Conservation (phyloP, 202 grass and related monocot genomes). For the Digitaria exilis region DNA sequence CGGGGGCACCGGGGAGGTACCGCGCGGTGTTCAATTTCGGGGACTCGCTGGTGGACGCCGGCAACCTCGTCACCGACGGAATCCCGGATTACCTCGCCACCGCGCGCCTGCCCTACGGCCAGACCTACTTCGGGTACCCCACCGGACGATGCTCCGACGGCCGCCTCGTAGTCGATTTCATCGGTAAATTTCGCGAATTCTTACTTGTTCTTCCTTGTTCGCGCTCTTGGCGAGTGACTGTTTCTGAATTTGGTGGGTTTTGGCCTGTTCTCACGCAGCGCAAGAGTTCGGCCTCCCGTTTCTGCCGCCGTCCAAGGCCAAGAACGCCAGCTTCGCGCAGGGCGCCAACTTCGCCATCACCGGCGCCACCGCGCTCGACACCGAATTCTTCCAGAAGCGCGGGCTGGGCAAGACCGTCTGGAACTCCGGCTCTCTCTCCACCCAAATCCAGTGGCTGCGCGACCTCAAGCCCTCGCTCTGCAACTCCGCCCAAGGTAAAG, state of each 20-base stretch:
- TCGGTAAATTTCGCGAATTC: slow-evolving; percentile 46
- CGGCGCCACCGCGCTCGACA: slow-evolving; percentile 80
- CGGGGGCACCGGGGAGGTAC: neutral
- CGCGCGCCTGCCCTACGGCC: slow-evolving; percentile 76
- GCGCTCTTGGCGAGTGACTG: neutral
- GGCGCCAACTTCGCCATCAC: slow-evolving; percentile 90
- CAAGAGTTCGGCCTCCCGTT: too few relatives aligned
- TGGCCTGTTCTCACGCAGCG: slow-evolving; percentile 36
- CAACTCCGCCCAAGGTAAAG: slow-evolving; percentile 58
- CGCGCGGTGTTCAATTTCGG: slow-evolving; percentile 97
- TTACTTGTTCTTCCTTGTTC: too few relatives aligned
- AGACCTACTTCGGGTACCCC: slow-evolving; percentile 74
- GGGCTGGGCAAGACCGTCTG: slow-evolving; percentile 68
- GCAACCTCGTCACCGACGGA: slow-evolving; percentile 80
- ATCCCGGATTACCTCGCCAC: slow-evolving; percentile 85
- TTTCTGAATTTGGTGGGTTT: slow-evolving; percentile 6
- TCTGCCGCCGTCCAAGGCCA: too few relatives aligned
- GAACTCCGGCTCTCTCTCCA: slow-evolving; percentile 76
- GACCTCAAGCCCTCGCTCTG: slow-evolving; percentile 79
- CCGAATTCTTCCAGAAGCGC: slow-evolving; percentile 66
- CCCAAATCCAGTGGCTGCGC: slow-evolving; percentile 79
- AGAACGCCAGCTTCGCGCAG: slow-evolving; percentile 59
- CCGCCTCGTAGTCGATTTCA: too few relatives aligned
- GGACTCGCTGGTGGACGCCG: slow-evolving; percentile 81
- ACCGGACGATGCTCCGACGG: slow-evolving; percentile 89